Conservation (phyloP, 2,329 filamentous ascomycete genomes). For the Exophiala xenobiotica region DNA sequence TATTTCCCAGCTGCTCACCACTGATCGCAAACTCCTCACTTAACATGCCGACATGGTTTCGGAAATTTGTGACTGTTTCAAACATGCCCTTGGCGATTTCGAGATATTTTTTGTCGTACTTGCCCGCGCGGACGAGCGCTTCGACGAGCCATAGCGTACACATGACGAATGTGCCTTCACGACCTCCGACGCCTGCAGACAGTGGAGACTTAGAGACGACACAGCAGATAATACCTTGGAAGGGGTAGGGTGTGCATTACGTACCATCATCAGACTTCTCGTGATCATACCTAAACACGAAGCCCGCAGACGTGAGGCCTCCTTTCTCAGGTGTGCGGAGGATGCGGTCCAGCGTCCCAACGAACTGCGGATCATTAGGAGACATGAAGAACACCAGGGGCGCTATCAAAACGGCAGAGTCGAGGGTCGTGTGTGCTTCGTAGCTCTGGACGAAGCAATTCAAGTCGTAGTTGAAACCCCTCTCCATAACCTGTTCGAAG, state of each 20-base stretch:
- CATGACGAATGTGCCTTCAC: constrained; percentile 76
- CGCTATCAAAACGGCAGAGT: constrained; percentile 73
- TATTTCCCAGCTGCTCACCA: constrained; percentile 77
- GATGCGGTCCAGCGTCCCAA: constrained; percentile 70
- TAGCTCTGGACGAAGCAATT: constrained; percentile 74
- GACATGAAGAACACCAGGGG: constrained; percentile 78
- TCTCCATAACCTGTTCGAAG: constrained; percentile 76
- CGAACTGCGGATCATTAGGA: constrained; percentile 73
- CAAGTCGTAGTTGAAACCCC: constrained; percentile 69
- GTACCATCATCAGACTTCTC: constrained; percentile 67
- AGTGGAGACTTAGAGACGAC: constrained; percentile 15
- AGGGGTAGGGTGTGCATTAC: constrained; percentile 24
- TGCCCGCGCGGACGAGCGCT: constrained; percentile 61
- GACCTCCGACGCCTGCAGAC: constrained; percentile 64
- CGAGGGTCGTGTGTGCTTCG: constrained; percentile 66
- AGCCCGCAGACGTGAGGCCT: constrained; percentile 70
- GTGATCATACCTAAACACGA: constrained; percentile 75
- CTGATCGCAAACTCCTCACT: constrained; percentile 73
- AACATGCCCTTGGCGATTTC: constrained; percentile 64
- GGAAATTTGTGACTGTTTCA: constrained; percentile 74
- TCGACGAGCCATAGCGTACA: constrained; percentile 83
- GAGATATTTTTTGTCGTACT: constrained; percentile 34
- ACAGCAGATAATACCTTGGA: too few relatives aligned
- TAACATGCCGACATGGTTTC: constrained; percentile 76
- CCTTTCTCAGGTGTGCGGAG: constrained; percentile 71